Percentiles rank a stretch among this genome's conserved stretches.
These are phyloP conservation scores for Pseudohyphozyma bogoriensis DNA, from an alignment of 768 basidiomycete species.

Conservation along the genomic window DNA sequence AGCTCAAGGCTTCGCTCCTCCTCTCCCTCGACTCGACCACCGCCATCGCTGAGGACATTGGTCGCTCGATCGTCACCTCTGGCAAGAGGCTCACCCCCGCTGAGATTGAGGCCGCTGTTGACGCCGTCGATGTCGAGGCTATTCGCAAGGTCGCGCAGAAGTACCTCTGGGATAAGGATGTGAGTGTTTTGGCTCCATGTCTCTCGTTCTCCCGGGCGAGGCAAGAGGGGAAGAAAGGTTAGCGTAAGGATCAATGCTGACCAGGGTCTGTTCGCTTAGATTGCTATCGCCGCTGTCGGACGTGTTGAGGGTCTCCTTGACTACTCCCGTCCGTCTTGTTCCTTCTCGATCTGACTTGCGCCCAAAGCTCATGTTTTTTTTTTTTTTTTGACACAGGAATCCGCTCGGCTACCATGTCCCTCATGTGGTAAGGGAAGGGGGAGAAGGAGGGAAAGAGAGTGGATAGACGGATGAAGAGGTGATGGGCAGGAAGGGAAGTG, in stretches of 20 bases:
- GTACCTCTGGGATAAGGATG: slow-evolving; percentile 66
- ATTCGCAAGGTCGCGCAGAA: slow-evolving; percentile 91
- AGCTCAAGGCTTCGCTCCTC: slow-evolving; percentile 88
- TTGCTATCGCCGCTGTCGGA: slow-evolving; percentile 81
- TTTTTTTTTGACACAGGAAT: background rate
- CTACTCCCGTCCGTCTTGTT: slow-evolving; percentile 58
- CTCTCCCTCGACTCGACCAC: slow-evolving; percentile 91
- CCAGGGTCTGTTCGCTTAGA: slow-evolving; percentile 40
- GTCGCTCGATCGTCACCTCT: slow-evolving; percentile 90
- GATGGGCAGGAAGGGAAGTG: background rate
- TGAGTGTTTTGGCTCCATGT: slow-evolving; percentile 40
- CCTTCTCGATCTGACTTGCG: background rate
- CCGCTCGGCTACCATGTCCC: slow-evolving; percentile 12
- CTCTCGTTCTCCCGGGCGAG: background rate
- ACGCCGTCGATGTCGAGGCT: slow-evolving; percentile 75
- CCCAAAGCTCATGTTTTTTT: background rate
- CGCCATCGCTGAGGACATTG: slow-evolving; percentile 94
- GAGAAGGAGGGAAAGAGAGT: background rate
- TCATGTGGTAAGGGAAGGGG: slow-evolving; percentile 8
- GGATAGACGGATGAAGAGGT: background rate
- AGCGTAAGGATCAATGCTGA: slow-evolving; percentile 3
- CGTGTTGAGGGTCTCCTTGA: slow-evolving; percentile 84
- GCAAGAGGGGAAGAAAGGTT: too few species aligned
- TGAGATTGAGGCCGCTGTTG: slow-evolving; percentile 86
- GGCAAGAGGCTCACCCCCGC: slow-evolving; percentile 80